These are phyloP conservation scores for Fusarium sacchari DNA, from an alignment of 2,329 filamentous ascomycete species.

Conservation along the genomic window DNA sequence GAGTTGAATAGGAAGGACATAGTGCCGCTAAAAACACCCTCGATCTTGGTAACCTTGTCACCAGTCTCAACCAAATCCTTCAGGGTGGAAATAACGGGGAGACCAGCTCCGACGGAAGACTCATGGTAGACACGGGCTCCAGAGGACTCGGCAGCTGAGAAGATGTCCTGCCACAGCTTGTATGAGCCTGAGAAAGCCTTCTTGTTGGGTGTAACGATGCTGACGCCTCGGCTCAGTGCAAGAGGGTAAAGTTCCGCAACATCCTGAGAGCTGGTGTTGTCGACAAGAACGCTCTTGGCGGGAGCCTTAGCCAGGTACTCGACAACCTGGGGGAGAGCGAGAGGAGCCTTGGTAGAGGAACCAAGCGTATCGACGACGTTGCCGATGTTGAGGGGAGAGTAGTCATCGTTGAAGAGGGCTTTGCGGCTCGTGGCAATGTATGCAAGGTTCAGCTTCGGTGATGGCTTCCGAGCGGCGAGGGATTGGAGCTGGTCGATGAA, in stretches of 20 bases:
- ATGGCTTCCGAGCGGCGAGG: conserved; percentile 72
- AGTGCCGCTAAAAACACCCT: conserved; percentile 97
- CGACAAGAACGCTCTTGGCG: conserved; percentile 83
- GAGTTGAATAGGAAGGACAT: conserved; percentile 99
- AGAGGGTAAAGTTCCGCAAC: conserved; percentile 85
- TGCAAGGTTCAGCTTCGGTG: conserved; percentile 78
- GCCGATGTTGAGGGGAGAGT: conserved; percentile 72
- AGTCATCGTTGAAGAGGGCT: conserved; percentile 79
- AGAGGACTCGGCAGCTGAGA: conserved; percentile 73
- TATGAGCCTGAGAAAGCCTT: conserved; percentile 91
- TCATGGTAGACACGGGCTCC: conserved; percentile 94
- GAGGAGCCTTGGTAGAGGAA: conserved; percentile 70
- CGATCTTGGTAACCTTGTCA: conserved; percentile 89
- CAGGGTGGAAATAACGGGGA: conserved; percentile 92
- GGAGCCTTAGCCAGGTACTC: conserved; percentile 83
- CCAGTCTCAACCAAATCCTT: conserved; percentile 95
- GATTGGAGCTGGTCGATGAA: conserved; percentile 85
- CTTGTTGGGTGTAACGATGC: conserved; percentile 96
- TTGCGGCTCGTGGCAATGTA: conserved; percentile 89
- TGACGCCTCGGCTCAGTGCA: conserved; percentile 84
- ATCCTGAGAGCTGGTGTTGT: conserved; percentile 93
- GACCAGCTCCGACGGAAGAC: conserved; percentile 90
- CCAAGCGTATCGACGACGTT: conserved; percentile 71
- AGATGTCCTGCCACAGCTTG: conserved; percentile 88
- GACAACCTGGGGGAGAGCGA: conserved; percentile 75